Percentiles rank a stretch among this genome's conserved stretches.
Evolutionary conservation across 2,329 filamentous ascomycete genomes (phyloP).

Genomic region (Hyphodiscus sp.): DNA sequence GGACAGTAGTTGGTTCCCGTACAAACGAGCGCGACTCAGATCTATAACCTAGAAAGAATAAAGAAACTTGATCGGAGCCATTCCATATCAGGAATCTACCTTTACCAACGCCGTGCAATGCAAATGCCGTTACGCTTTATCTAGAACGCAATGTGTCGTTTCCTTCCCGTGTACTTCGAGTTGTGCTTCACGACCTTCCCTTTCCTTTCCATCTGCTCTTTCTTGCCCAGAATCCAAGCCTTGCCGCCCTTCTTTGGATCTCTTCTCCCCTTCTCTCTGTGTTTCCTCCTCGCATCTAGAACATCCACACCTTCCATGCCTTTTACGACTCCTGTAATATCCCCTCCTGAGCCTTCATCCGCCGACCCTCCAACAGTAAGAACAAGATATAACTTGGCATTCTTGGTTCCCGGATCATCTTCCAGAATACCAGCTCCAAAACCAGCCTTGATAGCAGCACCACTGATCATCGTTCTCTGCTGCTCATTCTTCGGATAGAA

Average conservation of each 20-base stretch:
- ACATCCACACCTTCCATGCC: slow-evolving; percentile 87
- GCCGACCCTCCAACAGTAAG: slow-evolving; percentile 71
- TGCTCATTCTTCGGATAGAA: slow-evolving; percentile 96
- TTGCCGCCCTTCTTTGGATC: slow-evolving; percentile 75
- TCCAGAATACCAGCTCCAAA: slow-evolving; percentile 94
- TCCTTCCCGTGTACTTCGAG: slow-evolving; percentile 91
- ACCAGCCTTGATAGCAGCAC: slow-evolving; percentile 84
- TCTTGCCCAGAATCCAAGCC: slow-evolving; percentile 78
- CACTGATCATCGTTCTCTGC: slow-evolving; percentile 87
- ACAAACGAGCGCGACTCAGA: not conserved
- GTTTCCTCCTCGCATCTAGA: slow-evolving; percentile 57
- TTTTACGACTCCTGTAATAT: slow-evolving; percentile 85
- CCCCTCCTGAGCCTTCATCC: slow-evolving; percentile 50
- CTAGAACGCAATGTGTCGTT: slow-evolving; percentile 72
- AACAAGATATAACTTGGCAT: slow-evolving; percentile 91
- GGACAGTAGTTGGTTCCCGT: not conserved
- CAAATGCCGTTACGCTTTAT: slow-evolving; percentile 5
- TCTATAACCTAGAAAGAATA: not conserved
- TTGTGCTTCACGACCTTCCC: slow-evolving; percentile 89
- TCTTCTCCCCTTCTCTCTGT: slow-evolving; percentile 40
- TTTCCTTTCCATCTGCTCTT: slow-evolving; percentile 89
- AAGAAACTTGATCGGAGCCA: slow-evolving; percentile 1
- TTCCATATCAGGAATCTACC: slow-evolving; percentile 14
- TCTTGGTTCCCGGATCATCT: slow-evolving; percentile 95
- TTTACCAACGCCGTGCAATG: slow-evolving; percentile 25